Evolutionary conservation across 345 rosid species (phyloP), one percentile per base, ranked within the genome.

Genomic region (Triadica sebifera): DNA sequence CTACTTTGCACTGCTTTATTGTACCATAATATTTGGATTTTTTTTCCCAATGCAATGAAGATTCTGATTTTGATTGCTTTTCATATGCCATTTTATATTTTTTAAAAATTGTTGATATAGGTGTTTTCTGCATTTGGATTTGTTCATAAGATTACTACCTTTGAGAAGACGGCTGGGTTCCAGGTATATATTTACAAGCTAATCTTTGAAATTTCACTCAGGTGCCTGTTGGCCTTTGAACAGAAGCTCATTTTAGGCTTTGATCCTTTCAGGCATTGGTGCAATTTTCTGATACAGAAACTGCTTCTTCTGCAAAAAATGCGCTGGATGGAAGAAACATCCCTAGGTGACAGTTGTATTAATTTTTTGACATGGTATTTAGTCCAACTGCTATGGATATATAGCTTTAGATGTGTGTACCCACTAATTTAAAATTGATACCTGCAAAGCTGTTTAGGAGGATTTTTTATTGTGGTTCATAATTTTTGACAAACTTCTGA

Each of bases 71-170:
- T 10, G 50, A 5, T 65, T 55, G 24, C 55, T 74, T 41, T 16
- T 65, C 53, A 38, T 52, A n/a, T 70, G 46, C 57, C 12, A 56
- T 45, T 39, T 61, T 38, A 67, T 34, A 24, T 72, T 53, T 49
- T 16, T 49, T 19, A 47, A 45, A 41, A 12, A 73, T 79, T 24
- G 72, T 61, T 78, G 22, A 56, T 86, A 89, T 91, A 96, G 99
- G 99, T 96, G 8, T 96, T 96, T 90, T 96, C 99, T 73, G 94
- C 99, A 53, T 96, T 96, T 85, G 99, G 99, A 69, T 91, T 88
- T 79, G 99, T 96, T 61, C 98, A 93, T 83, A 96, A 96, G 85
- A 96, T 96, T 80, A 90, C 99, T 59, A 91, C 97, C 64, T 96
- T 96, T 63, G 99, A 96, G 87, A 96, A 96, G 89, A 93, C 97